Evolutionary conservation across 352 stramenopile species (phyloP).

Genomic region (Phytophthora idaei): DNA sequence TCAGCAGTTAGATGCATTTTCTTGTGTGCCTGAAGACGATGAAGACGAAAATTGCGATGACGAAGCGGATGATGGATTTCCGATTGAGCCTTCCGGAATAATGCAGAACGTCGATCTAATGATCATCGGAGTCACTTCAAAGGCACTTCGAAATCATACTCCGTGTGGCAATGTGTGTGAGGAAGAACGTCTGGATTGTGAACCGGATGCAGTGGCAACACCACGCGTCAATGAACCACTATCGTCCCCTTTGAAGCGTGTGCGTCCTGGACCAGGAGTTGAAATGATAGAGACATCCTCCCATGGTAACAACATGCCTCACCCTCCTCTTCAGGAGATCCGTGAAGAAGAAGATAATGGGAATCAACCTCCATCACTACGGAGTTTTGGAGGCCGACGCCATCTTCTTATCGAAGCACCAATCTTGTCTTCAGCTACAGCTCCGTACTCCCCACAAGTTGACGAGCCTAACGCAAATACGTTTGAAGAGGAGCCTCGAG

Average conservation of each 20-base stretch:
- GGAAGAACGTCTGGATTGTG: conserved; percentile 19
- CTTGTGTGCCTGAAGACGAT: conserved; percentile 20
- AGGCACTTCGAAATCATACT: conserved; percentile 17
- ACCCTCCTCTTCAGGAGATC: conserved; percentile 50
- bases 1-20: conserved; percentile 10
- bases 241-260: conserved; percentile 26
- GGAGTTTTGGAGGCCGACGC: conserved; percentile 11
- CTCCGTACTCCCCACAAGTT: conserved; percentile 4
- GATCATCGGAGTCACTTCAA: conserved; percentile 27
- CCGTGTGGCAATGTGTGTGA: conserved; percentile 9
- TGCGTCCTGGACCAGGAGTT: conserved; percentile 17
- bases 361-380: background rate
- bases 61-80: background rate
- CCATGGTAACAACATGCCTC: conserved; percentile 7
- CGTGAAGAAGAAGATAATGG: conserved; percentile 38
- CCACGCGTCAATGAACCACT: conserved; percentile 10
- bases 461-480: conserved; percentile 5
- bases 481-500: conserved; percentile 2
- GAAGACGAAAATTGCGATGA: conserved; percentile 7
- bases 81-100: conserved; percentile 4
- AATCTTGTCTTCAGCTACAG: conserved; percentile 62
- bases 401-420: conserved; percentile 40
- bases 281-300: conserved; percentile 7
- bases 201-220: conserved; percentile 14
- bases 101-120: conserved; percentile 21